Evolutionary conservation across 345 rosid genomes (phyloP), one percentile per base, ranked within the genome.

Genomic region (Eucalyptus cloeziana): DNA sequence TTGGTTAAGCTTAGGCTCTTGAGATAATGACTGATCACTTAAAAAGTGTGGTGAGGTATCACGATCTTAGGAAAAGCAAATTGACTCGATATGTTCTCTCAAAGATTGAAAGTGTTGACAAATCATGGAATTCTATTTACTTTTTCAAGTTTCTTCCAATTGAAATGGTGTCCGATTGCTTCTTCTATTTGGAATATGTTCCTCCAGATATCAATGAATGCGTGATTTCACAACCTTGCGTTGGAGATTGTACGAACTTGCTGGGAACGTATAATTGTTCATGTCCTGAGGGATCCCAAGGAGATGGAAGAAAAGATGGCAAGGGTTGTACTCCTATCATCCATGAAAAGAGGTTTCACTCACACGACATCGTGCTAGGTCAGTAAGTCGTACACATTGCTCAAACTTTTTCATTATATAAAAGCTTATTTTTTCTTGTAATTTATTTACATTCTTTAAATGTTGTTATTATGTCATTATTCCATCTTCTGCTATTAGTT

Each of bases 261-360:
- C 3, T 8, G 2, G 94, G 95, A 30, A 86, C 22, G 79, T 92
- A 62, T 24, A 17, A 43, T 3, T 95, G 96, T 71, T 14, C 13
- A 1, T 95, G 95, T 89, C 90, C 83, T 10, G 80, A 88, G 16
- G 92, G 92, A 3, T 87, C 62, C 86, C 49, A 62, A 13, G 93
- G 94, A 3, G 89, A 93, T 27, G 93, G 92, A 7, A 76, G 56
- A 85, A 91, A 43, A 51, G 54, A 44, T 37, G 47, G 22, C 71
- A 30, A 1, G 9, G 90, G 91, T 64, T 89, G 91, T 56, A 83
- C 22, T 10, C 10, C 44, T 8, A 30, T 4, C 52, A 89, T 8
- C 87, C 60, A 54, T 71, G 87, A 17, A 45, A 44, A 14, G 40
- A 88, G 44, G 17, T 17, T 88, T 7, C 49, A 5, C 58, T 19